These are phyloP conservation scores for Trametopsis cervina DNA, from an alignment of 768 basidiomycete species.

Conservation along the genomic window DNA sequence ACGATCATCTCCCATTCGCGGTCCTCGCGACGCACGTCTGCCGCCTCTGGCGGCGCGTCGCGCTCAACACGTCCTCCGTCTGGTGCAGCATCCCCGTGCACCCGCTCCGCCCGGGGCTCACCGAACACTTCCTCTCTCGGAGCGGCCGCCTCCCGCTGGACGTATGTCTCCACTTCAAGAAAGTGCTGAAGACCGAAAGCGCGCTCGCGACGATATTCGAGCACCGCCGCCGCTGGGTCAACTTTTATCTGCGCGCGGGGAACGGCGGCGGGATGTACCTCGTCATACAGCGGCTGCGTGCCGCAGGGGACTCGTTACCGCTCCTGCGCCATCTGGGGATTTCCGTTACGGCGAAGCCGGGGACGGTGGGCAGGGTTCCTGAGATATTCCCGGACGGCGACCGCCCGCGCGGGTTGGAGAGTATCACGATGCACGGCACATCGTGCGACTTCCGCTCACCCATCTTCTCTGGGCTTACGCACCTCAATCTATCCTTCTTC, in stretches of 20 bases:
- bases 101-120: background rate
- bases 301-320: too few species aligned
- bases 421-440: background rate
- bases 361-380: background rate
- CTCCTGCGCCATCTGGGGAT: background rate
- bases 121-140: background rate
- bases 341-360: too few species aligned
- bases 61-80: background rate
- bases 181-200: background rate
- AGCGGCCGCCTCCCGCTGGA: background rate
- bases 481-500: slow-evolving; percentile 3
- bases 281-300: background rate
- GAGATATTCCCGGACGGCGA: background rate
- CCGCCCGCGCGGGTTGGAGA: background rate
- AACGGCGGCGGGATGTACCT: background rate
- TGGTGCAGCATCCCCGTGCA: slow-evolving; percentile 7
- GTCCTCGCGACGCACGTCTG: slow-evolving; percentile 8
- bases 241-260: background rate
- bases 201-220: background rate
- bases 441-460: slow-evolving; percentile 1
- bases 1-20: slow-evolving; percentile 7
- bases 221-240: too few species aligned
- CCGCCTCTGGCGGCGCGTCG: slow-evolving; percentile 2
- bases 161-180: background rate
- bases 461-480: background rate